phyloP scores from a whole-genome alignment of 768 basidiomycete species.

The Boletus pseudopeckii region DNA sequence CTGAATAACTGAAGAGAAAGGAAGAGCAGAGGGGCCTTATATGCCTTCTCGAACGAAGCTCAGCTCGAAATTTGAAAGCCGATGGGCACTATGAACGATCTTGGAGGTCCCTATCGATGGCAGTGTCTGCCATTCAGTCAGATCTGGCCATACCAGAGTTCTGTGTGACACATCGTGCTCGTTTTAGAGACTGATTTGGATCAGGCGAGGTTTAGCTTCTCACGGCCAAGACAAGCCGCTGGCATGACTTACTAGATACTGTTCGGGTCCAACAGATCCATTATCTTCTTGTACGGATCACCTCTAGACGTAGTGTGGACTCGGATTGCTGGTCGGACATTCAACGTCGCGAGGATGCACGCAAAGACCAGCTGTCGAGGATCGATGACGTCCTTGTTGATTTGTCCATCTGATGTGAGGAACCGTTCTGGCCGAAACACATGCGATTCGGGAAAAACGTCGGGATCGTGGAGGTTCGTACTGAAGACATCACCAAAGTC shows the following conservation, averaged over 20 bases:
- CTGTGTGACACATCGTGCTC: too few species aligned
- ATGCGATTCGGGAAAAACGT: conserved; percentile 51
- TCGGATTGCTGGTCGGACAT: background rate
- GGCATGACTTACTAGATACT: conserved; percentile 5
- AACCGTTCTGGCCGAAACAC: conserved; percentile 53
- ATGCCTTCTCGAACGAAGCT: too few species aligned
- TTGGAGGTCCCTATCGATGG: too few species aligned
- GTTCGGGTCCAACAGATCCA: conserved; percentile 5
- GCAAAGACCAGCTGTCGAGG: conserved; percentile 3
- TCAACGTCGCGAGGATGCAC: conserved; percentile 1
- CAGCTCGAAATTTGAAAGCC: too few species aligned
- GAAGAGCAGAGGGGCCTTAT: too few species aligned
- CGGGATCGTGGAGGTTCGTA: conserved; percentile 51
- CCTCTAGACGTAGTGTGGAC: background rate
- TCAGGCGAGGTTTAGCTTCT: too few species aligned
- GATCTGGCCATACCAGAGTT: too few species aligned
- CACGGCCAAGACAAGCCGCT: too few species aligned
- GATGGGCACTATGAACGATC: too few species aligned
- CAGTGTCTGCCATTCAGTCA: too few species aligned
- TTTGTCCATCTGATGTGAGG: conserved; percentile 2
- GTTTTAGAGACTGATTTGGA: too few species aligned
- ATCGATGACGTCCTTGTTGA: conserved; percentile 1
- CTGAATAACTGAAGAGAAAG: too few species aligned
- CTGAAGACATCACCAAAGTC: conserved; percentile 1
- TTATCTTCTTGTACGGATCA: background rate